Evolutionary conservation across 805 yeast genomes (phyloP), one percentile per base, ranked within the genome.

Genomic region (Kuraishia ogatae): DNA sequence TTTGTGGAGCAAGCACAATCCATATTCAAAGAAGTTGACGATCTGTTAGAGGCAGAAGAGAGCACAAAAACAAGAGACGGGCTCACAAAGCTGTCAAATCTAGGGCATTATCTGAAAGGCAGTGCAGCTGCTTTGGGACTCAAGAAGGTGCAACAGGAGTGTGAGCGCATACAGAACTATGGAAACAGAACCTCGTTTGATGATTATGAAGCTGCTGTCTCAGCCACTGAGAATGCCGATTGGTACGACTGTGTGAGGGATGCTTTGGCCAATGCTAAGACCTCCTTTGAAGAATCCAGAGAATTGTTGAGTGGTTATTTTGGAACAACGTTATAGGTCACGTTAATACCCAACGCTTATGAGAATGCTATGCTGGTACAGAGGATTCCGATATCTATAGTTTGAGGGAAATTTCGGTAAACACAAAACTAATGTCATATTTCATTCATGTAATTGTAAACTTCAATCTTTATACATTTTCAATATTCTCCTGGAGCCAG

Each of bases 21-120:
- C 20, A 93, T 96, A 0, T 88, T 92, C 63, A 73, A 70, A 46
- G 82, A 88, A 59, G 87, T 94, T 66, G 85, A 84, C 55, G 71
- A 71, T 7, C 78, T 81, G n/a, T 65, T 88, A 39, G 63, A 56
- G 6, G 65, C 64, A 5, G 46, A 49, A 51, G 11, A 11, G 50
- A 67, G 66, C 35, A 58, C 74, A 52, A 61, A 70, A 29, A 61
- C 71, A 1, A 74, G 74, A 39, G 69, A 70, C 17, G 71, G 77
- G 61, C 75, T 91, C 57, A 77, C 73, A 47, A 76, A 82, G 58
- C 72, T 94, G 55, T 85, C 92, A 21, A 76, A 83, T 15, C 72
- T 87, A 62, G 99, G 99, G 15, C 99, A 94, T 68, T 94, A 89
- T 66, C 76, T 94, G 55, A 94, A 94, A 67, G 99, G 99, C 50